Evolutionary conservation across 345 rosid genomes (phyloP), one percentile per base, ranked within the genome.

Genomic region (Barbarea vulgaris): DNA sequence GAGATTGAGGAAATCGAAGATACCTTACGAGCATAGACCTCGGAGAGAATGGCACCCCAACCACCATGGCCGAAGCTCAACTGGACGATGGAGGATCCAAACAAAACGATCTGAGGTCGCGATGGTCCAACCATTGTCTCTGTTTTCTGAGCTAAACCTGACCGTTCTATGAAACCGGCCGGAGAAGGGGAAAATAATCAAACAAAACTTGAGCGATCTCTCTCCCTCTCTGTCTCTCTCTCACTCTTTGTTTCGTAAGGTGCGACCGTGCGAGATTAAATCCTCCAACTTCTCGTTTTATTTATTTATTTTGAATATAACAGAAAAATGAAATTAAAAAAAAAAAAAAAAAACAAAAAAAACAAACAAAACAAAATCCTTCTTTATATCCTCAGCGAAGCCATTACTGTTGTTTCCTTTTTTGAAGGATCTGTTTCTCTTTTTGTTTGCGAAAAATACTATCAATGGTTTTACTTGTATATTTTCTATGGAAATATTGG

Each of bases 1-100:
- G 34, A 64, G 36, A 68, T 14, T 0, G 37, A 71, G 3, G 22
- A 64, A 25, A 68, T 42, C 24, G 67, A 65, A 10, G 34, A 54
- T 50, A 96, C 99, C 70, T 93, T 96, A 71, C 99, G 97, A 76
- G 98, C 83, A 77, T 93, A 96, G 67, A 96, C 61, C 74, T 96
- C 98, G 44, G 96, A 78, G 77, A 93, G 94, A 73, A 87, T 84
- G 55, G 98, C 86, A 0, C 97, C 99, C 99, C 98, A 96, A 50
- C 99, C 98, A 72, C 85, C 90, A 79, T 89, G 89, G 80, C 91
- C 84, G 81, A 85, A 96, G 83, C 98, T 83, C 73, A 89, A 89
- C 77, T 96, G 98, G 47, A 93, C 99, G 62, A 93, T 93, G 79
- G 99, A 96, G 14, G 99, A 96, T 51, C 98, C 99, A 48, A 96